phyloP scores from a whole-genome alignment of 345 rosid species.

The Excoecaria agallocha region DNA sequence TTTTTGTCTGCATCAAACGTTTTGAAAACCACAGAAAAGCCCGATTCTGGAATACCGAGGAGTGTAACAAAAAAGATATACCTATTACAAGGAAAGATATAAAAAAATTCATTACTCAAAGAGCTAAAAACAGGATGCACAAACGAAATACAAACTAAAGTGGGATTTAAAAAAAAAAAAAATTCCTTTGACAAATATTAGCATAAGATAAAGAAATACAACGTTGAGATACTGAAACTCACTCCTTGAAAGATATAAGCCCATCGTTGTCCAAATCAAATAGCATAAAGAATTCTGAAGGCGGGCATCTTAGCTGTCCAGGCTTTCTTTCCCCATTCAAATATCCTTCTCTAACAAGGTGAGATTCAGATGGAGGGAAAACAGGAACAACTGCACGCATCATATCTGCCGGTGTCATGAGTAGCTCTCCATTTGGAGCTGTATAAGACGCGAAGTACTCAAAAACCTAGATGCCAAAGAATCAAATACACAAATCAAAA shows the following conservation, averaged over 20 bases:
- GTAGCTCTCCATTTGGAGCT: conserved; percentile 58
- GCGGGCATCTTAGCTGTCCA: conserved; percentile 69
- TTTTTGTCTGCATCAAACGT: conserved; percentile 80
- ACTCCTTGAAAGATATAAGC: conserved; percentile 89
- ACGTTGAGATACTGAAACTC: conserved; percentile 26
- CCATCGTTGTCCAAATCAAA: conserved; percentile 83
- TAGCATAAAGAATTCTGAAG: conserved; percentile 86
- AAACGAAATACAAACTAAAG: neutral
- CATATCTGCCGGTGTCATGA: conserved; percentile 81
- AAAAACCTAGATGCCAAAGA: conserved; percentile 49
- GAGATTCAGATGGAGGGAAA: conserved; percentile 91
- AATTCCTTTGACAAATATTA: neutral
- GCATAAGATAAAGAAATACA: neutral
- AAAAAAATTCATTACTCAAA: conserved; percentile 7
- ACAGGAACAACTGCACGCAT: conserved; percentile 95
- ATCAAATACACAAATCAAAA: neutral
- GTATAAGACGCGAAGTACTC: conserved; percentile 77
- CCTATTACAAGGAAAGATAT: conserved; percentile 41
- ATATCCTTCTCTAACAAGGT: conserved; percentile 81
- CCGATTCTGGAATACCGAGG: conserved; percentile 86
- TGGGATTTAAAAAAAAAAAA: neutral
- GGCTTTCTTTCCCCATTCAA: conserved; percentile 86
- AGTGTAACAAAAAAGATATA: conserved; percentile 87
- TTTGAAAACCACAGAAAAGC: conserved; percentile 80
- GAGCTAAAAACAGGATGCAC: neutral